Evolutionary conservation across 2,329 filamentous ascomycete genomes (phyloP).

Genomic region (Cryoendolithus antarcticus): DNA sequence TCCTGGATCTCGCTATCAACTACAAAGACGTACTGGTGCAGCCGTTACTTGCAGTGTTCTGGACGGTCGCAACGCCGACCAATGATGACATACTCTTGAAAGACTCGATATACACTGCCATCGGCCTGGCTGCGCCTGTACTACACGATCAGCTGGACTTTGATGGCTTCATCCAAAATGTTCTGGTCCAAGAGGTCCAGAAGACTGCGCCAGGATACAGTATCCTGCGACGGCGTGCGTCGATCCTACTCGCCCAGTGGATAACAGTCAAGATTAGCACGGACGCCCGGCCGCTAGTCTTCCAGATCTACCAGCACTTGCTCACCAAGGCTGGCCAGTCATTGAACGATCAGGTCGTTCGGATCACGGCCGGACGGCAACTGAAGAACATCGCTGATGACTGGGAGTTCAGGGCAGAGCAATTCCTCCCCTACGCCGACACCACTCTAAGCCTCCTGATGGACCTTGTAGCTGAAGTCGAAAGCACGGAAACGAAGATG

Average conservation of each 20-base stretch:
- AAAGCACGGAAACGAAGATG: slow-evolving; percentile 79
- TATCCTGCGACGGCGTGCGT: slow-evolving; percentile 73
- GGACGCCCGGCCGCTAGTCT: slow-evolving; percentile 59
- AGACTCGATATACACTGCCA: slow-evolving; percentile 86
- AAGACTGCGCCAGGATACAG: slow-evolving; percentile 56
- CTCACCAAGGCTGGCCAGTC: slow-evolving; percentile 60
- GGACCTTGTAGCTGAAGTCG: slow-evolving; percentile 64
- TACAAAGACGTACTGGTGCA: slow-evolving; percentile 72
- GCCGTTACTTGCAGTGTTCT: slow-evolving; percentile 72
- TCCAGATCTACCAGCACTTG: slow-evolving; percentile 80
- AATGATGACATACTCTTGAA: slow-evolving; percentile 68
- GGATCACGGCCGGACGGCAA: slow-evolving; percentile 79
- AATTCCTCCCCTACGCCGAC: slow-evolving; percentile 66
- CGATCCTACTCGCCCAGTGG: slow-evolving; percentile 85
- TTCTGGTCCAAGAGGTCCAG: slow-evolving; percentile 68
- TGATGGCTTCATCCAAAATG: slow-evolving; percentile 63
- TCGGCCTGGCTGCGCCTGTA: slow-evolving; percentile 72
- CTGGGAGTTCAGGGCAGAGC: slow-evolving; percentile 62
- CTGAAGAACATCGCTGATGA: slow-evolving; percentile 72
- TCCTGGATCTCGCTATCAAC: slow-evolving; percentile 79
- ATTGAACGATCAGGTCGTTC: slow-evolving; percentile 80
- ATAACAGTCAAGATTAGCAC: slow-evolving; percentile 63
- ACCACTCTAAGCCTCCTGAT: slow-evolving; percentile 63
- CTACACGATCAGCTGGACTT: slow-evolving; percentile 70
- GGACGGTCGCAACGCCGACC: slow-evolving; percentile 54